phyloP scores from a whole-genome alignment of 2,329 filamentous ascomycete species.

The Leptosphaerulina australis region DNA sequence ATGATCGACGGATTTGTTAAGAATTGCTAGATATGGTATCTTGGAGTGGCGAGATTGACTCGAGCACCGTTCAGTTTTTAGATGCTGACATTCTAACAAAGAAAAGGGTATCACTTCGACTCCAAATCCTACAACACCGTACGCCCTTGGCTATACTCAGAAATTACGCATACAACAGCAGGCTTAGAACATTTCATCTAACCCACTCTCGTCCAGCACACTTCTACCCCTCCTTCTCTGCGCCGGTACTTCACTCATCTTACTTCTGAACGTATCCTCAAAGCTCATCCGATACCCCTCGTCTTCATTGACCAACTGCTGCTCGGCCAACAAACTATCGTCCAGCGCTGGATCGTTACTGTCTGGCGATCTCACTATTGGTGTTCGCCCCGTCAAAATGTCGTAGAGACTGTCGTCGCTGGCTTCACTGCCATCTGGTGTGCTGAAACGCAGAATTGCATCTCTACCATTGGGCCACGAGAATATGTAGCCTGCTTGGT shows the following conservation, averaged over 20 bases:
- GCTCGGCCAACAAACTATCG: conserved; percentile 15
- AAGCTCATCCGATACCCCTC: conserved; percentile 34
- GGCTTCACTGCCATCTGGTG: conserved; percentile 41
- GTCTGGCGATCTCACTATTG: conserved; percentile 42
- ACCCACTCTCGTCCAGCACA: conserved; percentile 41
- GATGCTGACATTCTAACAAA: no score
- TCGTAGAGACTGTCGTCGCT: conserved; percentile 57
- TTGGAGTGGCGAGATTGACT: not conserved
- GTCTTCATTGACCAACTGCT: conserved; percentile 14
- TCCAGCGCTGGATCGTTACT: conserved; percentile 16
- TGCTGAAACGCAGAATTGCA: conserved; percentile 39
- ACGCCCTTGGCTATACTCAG: not conserved
- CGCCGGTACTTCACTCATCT: not conserved
- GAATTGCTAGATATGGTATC: not conserved
- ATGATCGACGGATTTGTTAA: not conserved
- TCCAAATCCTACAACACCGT: conserved; percentile 1
- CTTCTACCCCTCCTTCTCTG: conserved; percentile 19
- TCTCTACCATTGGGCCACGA: conserved; percentile 52
- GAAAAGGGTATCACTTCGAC: no score
- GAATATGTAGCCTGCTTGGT: conserved; percentile 48
- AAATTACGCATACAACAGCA: not conserved
- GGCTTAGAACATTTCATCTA: conserved; percentile 46
- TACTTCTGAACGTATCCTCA: conserved; percentile 53
- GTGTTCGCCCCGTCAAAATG: conserved; percentile 55
- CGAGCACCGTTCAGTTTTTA: not conserved